A percentile compares a stretch with the other conserved stretches of the same genome.
Conservation (phyloP, 345 rosid species). For the Melaleuca alternifolia region DNA sequence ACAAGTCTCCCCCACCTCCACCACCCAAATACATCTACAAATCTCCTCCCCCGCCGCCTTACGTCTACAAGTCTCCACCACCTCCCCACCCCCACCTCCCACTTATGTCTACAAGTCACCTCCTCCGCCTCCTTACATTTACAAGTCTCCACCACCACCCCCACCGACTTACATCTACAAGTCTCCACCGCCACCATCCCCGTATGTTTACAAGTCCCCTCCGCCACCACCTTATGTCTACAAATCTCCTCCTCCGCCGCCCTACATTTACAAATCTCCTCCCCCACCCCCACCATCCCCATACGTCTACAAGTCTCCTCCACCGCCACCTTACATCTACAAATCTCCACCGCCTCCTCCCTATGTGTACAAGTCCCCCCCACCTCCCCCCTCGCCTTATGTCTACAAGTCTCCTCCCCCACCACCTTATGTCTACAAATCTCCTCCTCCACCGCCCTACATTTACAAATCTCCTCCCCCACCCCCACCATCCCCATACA, state of each 20-base stretch:
- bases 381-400: neutral
- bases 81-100: constrained; percentile 27
- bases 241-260: neutral
- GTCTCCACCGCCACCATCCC: neutral
- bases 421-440: neutral
- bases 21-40: constrained; percentile 16
- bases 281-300: neutral
- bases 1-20: constrained; percentile 10
- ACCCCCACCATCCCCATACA: constrained; percentile 14
- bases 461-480: constrained; percentile 21
- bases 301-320: neutral
- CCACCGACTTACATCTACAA: constrained; percentile 14
- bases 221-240: neutral
- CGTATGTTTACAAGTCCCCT: neutral
- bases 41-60: constrained; percentile 31
- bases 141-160: neutral
- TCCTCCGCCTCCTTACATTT: constrained; percentile 12
- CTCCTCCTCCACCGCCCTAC: constrained; percentile 10
- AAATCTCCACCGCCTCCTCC: neutral
- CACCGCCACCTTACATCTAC: neutral
- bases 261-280: neutral
- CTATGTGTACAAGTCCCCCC: constrained; percentile 2
- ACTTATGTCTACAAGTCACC: constrained; percentile 29
- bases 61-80: neutral
- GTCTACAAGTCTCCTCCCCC: constrained; percentile 7